Evolutionary conservation across 768 basidiomycete species (phyloP), one percentile per base, ranked within the genome.

Genomic region (Tubosaeta sp.): DNA sequence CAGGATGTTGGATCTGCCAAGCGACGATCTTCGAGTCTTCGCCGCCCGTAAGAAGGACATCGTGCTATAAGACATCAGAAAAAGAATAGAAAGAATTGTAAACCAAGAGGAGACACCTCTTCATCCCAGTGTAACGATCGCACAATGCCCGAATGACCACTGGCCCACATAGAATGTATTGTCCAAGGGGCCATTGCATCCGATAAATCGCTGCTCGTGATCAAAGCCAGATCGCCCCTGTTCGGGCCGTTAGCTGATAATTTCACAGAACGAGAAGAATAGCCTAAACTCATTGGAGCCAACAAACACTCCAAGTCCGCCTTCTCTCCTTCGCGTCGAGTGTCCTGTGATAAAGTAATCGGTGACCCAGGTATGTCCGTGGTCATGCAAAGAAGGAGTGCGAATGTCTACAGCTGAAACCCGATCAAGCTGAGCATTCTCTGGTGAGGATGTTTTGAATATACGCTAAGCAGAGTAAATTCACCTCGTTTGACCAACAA

Each of bases 401-500:
- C 87, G 83, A 50, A 89, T 86, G 56, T 89, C 85, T 32, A 79
- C 57, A 48, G 74, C 75, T 53, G 77, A 72, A 8, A 77, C 57
- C 47, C 71, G 73, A 49, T 89, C 87, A 16, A 89, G 73, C 87
- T 90, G 53, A 13, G 21, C 11, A 44, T 34, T 25, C 14, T 30
- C n/a, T n/a, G 24, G 40, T 54, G 21, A 51, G 41, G 24, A 48
- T 32, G 19, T 1, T 21, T 48, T 25, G 13, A 36, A 10, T n/a
- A 35, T 18, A 34, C 11, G 13, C 32, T 38, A 24, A 18, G 19
- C 22, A 44, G 44, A 48, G 38, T 31, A 40, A 32, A 53, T 66
- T 27, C 52, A 86, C 89, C 69, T 91, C 87, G 42, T 68, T 68
- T 24, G 84, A 80, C 94, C 93, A 97, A 13, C 81, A 76, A 49